Base-by-base conservation (phyloP, 176 grass and related monocot species). In the Bromus sterilis region DNA sequence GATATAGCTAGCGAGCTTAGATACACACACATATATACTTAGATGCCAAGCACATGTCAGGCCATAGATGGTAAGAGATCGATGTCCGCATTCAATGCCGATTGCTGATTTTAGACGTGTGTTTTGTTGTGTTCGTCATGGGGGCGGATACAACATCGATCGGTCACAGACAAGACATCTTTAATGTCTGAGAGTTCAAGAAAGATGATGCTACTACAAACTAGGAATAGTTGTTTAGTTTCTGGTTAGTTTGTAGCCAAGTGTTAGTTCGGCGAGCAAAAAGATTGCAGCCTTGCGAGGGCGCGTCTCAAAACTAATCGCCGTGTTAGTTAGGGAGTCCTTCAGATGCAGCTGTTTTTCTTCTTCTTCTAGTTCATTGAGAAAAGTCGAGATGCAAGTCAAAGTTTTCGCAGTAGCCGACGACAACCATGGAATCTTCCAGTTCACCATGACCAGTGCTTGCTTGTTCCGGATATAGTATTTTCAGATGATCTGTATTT, bases 241-340 rank as follows among this genome's bases (percentile, higher is more conserved):
- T 62, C 6, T 29, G n/a, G 23, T 30, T 61, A 11, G 41, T 78
- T 41, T 62, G 37, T 41, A 62, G 70, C 42, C 42, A 73, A 31
- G 42, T 73, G 69, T 72, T 72, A 48, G 40, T 44, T 59, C 34
- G 80, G 35, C 32, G 36, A 66, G 61, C 49, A 67, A 88, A 88
- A 64, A 53, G 41, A 84, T 68, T 53, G 28, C 69, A 21, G 77
- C 70, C 29, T 53, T 34, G 42, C 31, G 4, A 11, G 31, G 2
- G 40, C 57, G 77, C 0, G 33, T 34, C 49, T 34, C 49, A 80
- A 76, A 76, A 80, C 32, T 21, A 41, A 24, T 34, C 33, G 39
- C 12, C n/a, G 32, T 18, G 77, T 56, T 68, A 20, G 66, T 69
- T 84, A 25, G 33, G 76, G 51, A 75, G 69, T 28, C 78, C 18